Evolutionary conservation across 371 early-diverging fungal genomes (phyloP), one percentile per base, ranked within the genome.

Genomic region (Circinella umbellata): DNA sequence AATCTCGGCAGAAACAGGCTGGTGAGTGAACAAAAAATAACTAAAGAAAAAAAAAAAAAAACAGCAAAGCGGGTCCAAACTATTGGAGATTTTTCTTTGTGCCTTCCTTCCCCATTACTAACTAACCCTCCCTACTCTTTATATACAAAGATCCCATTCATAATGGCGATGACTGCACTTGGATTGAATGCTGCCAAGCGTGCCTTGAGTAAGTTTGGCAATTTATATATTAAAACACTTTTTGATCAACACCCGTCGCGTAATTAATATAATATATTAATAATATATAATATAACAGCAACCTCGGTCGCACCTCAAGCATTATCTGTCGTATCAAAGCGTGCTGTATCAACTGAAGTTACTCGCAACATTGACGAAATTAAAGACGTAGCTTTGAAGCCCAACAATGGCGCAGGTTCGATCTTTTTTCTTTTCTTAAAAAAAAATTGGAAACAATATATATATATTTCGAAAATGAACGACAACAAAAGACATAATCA

Each of bases 151-250:
- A 57, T 69, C 57, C 67, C 69, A 51, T 51, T 61, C 68, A 72
- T 63, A 74, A 78, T 76, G 73, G 75, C 71, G 53, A 76, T 79
- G 69, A 74, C 81, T 68, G 78, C 79, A 73, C 76, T 84, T 71
- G 85, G 85, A 75, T 78, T 84, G 73, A 77, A 82, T 55, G 66
- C 80, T 63, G 85, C 85, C 51, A 81, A 80, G 73, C 78, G 80
- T 69, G 81, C 82, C 63, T 70, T 82, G 76, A 73, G 85, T 84
- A 82, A 79, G 80, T 49, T 27, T 27, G 51, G 8, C 51, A n/a
- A n/a, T n/a, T 59, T 63, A 59, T 48, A 63, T 42, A 5, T 35
- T 13, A 8, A 60, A 18, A 51, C 14, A 38, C 38, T 15, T 15
- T 53, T 53, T 18, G 53, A 53, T 53, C 20, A 27, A 42, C 63